Evolutionary conservation across 805 yeast species (phyloP).

Genomic region (Saturnispora saitoi): DNA sequence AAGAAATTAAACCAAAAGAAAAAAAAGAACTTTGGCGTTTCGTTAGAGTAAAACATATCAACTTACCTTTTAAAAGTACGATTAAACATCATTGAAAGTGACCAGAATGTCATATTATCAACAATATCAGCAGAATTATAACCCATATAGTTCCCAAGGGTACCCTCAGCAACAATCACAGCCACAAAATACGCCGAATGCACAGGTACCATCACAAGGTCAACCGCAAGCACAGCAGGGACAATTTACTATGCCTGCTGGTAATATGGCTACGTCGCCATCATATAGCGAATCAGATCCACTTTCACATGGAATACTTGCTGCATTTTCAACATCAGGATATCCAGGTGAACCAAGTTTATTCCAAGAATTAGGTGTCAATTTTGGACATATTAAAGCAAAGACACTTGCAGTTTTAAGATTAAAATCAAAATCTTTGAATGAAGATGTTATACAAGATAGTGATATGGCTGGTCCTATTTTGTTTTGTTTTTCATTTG

Average conservation of each 20-base stretch:
- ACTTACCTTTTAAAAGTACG: neutral
- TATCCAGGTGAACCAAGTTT: conserved; percentile 93
- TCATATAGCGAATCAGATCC: conserved; percentile 5
- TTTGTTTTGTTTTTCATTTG: conserved; percentile 79
- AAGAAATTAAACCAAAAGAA: neutral
- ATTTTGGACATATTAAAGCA: conserved; percentile 74
- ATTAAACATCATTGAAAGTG: neutral
- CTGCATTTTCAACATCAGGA: conserved; percentile 89
- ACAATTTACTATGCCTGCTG: conserved; percentile 3
- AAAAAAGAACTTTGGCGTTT: neutral
- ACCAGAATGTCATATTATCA: conserved; percentile 30
- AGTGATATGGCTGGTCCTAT: conserved; percentile 94
- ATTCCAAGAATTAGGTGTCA: conserved; percentile 87
- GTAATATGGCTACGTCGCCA: conserved; percentile 3
- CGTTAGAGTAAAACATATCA: neutral
- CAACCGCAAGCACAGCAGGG: conserved; percentile 5
- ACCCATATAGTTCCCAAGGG: conserved; percentile 4
- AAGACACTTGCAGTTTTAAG: conserved; percentile 83
- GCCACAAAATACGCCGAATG: neutral
- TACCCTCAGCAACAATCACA: conserved; percentile 9
- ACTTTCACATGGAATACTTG: conserved; percentile 53
- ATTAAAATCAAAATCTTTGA: conserved; percentile 50
- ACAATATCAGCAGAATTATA: conserved; percentile 17
- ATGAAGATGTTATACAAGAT: conserved; percentile 74
- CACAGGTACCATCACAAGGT: neutral